Evolutionary conservation across 2,329 filamentous ascomycete genomes (phyloP), one percentile per base, ranked within the genome.

Genomic region (Byssoonygena ceratinophila): DNA sequence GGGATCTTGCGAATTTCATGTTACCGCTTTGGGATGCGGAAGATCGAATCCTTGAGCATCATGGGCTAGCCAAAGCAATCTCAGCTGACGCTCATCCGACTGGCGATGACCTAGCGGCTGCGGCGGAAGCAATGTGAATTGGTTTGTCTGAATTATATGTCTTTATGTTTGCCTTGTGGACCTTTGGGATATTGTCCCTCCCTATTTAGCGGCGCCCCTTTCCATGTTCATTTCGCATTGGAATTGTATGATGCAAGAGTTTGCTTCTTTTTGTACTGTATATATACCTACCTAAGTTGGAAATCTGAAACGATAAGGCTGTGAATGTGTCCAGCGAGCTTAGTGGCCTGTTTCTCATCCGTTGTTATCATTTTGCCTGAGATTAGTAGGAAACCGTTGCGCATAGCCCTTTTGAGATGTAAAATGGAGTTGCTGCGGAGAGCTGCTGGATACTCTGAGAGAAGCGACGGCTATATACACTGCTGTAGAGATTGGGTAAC

Each of bases 1-100:
- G 49, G 49, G 29, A 50, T 31, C 48, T 32, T 27, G 47, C 31
- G 31, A 52, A 11, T 25, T 51, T 53, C 18, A 45, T 44, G 39
- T 23, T 51, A 5, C 49, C 49, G 0, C 49, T 51, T 23, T 44
- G 49, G 39, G 49, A 51, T 45, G 22, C 18, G 6, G 49, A 36
- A 18, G 23, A 45, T 11, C 25, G 36, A 25, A 7, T 31, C 18
- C 9, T 49, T n/a, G 25, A 37, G 5, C 20, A 18, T 18, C 12
- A 39, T 27, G 22, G 16, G 7, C 7, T 18, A 4, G 34, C 25
- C 9, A 12, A 18, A 37, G 34, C 5, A 25, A 41, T 14, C 5
- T 7, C 11, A 25, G 9, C 14, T 6, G 12, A 43, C 20, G 23
- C 8, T 27, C 2, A 11, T 22, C 18, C 7, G 18, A 40, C 4